Conservation (phyloP, 2,329 filamentous ascomycete species). For the Calonectria montana region DNA sequence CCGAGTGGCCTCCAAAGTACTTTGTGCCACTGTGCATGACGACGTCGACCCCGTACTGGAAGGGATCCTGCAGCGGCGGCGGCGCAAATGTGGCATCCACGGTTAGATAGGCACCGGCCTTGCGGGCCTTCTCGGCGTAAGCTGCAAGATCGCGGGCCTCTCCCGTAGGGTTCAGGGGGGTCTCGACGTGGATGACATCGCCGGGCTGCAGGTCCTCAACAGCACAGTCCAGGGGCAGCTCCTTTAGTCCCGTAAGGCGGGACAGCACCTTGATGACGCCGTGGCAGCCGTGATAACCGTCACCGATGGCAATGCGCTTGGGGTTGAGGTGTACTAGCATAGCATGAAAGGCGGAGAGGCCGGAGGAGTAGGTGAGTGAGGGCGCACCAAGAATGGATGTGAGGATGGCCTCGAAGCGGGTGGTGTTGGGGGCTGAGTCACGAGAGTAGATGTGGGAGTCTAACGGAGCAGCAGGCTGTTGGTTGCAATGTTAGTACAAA, state of each 20-base stretch:
- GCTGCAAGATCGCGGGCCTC: constrained; percentile 78
- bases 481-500: constrained; percentile 29
- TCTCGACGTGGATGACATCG: constrained; percentile 92
- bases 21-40: constrained; percentile 96
- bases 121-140: constrained; percentile 80
- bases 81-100: constrained; percentile 95
- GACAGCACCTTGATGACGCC: constrained; percentile 80
- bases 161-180: constrained; percentile 91
- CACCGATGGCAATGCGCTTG: constrained; percentile 81
- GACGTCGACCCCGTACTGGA: constrained; percentile 82
- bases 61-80: constrained; percentile 88
- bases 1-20: constrained; percentile 95
- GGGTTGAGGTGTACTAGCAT: constrained; percentile 88
- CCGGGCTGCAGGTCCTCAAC: constrained; percentile 76
- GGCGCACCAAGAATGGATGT: constrained; percentile 77
- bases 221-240: constrained; percentile 77
- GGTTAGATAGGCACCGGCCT: constrained; percentile 78
- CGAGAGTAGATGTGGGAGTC: constrained; percentile 88
- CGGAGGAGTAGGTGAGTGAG: constrained; percentile 82
- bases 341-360: constrained; percentile 89
- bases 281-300: constrained; percentile 94
- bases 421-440: constrained; percentile 80
- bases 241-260: constrained; percentile 80
- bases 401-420: constrained; percentile 87
- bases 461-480: constrained; percentile 60